Base-by-base conservation (phyloP, 1,284 basidiomycete genomes). In the Bjerkandera adusta region DNA sequence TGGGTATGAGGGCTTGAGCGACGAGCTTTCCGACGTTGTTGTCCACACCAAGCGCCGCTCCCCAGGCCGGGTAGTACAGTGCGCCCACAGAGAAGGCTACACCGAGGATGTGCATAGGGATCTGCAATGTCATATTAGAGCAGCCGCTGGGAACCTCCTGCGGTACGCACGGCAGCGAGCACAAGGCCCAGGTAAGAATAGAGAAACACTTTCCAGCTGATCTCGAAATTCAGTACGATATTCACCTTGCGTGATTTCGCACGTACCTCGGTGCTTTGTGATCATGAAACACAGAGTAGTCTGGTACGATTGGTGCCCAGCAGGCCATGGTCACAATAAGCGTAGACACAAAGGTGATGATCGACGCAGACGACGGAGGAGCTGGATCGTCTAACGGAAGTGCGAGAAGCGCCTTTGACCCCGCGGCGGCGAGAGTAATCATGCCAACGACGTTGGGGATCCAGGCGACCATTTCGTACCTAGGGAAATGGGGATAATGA, bases 371-470 rank as follows among this genome's bases (percentile, higher is more conserved):
- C 45, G 62, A 54, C 30, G 54, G 39, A 51, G 64, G 44, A 55
- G 52, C 11, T 62, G 56, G 32, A 61, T 61, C 26, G 55, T 55
- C 27, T 15, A 60, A 43, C 1, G 61, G 59, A 2, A 56, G 56
- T n/a, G 59, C 57, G 5, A 57, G 60, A 3, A 76, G 58, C 47
- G 75, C 65, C 55, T 76, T 77, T 18, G 71, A 72, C 2, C 81
- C 81, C 3, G 85, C 64, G 1, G 77, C 82, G 33, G 84, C 68
- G 59, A 89, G 76, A 30, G 80, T 72, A 51, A 88, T 70, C 65
- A 85, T 85, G 13, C 79, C 68, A 33, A 90, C 65, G 29, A 81
- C 65, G 52, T 84, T 80, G 11, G 86, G 85, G 10, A 87, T 65
- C 81, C 85, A 89, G 11, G 79, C 73, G 43, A 79, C 61, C 34